Evolutionary conservation across 1,284 basidiomycete genomes (phyloP).

Genomic region (Trichosporon faecale): DNA sequence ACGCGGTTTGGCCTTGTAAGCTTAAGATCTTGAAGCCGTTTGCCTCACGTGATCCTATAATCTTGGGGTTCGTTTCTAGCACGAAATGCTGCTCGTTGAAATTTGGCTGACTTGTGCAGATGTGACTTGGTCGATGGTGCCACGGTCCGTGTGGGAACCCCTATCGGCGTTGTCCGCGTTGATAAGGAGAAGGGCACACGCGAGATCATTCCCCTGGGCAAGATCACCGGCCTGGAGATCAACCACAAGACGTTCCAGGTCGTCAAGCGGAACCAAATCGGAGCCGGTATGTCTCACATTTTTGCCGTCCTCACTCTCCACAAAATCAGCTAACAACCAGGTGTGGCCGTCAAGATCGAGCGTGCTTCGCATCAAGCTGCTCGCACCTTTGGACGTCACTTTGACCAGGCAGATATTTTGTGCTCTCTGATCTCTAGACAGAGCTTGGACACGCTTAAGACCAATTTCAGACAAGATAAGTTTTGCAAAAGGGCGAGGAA

Average conservation of each 20-base stretch:
- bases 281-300: constrained; percentile 58
- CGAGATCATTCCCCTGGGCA: constrained; percentile 86
- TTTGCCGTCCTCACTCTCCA: neutral
- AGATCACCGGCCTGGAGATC: constrained; percentile 92
- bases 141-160: constrained; percentile 86
- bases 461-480: constrained; percentile 69
- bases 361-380: constrained; percentile 93
- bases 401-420: constrained; percentile 94
- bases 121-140: constrained; percentile 91
- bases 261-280: constrained; percentile 88
- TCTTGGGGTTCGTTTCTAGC: constrained; percentile 72
- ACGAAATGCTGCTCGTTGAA: neutral
- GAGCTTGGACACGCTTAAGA: constrained; percentile 82
- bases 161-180: constrained; percentile 87
- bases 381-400: constrained; percentile 79
- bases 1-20: constrained; percentile 95
- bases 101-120: neutral
- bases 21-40: constrained; percentile 90
- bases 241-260: constrained; percentile 80
- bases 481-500: neutral
- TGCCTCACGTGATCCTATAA: constrained; percentile 95
- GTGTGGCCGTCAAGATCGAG: constrained; percentile 96
- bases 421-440: constrained; percentile 86
- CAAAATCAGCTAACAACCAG: constrained; percentile 41
- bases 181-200: constrained; percentile 79